Conservation (phyloP, 2,329 filamentous ascomycete species). For the Atkinsonella texensis region DNA sequence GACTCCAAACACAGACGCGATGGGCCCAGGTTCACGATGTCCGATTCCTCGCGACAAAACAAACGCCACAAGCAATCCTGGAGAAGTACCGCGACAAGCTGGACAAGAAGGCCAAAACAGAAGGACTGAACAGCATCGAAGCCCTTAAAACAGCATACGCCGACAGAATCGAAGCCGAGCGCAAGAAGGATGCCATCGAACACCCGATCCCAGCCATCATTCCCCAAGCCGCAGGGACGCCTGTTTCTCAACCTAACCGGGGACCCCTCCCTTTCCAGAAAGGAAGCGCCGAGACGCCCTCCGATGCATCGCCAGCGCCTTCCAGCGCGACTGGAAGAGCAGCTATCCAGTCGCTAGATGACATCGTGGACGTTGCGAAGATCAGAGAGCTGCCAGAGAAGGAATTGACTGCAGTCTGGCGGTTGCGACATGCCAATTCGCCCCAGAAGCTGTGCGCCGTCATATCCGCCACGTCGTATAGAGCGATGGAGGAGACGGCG, state of each 20-base stretch:
- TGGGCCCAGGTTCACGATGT: constrained; percentile 91
- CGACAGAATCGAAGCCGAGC: constrained; percentile 65
- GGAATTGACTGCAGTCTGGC: constrained; percentile 84
- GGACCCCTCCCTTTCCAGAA: constrained; percentile 16
- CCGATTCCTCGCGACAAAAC: constrained; percentile 75
- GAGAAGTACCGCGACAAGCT: constrained; percentile 87
- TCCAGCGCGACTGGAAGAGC: constrained; percentile 1
- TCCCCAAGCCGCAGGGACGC: constrained; percentile 24
- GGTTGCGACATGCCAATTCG: constrained; percentile 67
- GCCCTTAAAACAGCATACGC: constrained; percentile 73
- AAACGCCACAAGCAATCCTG: constrained; percentile 51
- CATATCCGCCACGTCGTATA: constrained; percentile 64
- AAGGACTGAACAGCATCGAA: constrained; percentile 58
- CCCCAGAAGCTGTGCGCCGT: constrained; percentile 71
- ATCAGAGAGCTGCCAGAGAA: constrained; percentile 57
- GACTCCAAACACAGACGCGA: constrained; percentile 49
- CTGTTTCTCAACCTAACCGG: constrained; percentile 23
- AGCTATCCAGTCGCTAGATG: constrained; percentile 34
- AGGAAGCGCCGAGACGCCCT: constrained; percentile 13
- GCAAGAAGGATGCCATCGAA: constrained; percentile 51
- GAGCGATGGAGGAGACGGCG: constrained; percentile 58
- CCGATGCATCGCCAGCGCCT: not conserved
- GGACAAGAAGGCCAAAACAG: constrained; percentile 62
- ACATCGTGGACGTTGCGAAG: constrained; percentile 67
- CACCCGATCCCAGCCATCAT: constrained; percentile 23